A percentile compares a stretch with the other conserved stretches of the same genome.
phyloP scores from a whole-genome alignment of 495 filamentous ascomycete species.

The Penicillium diatomitis region DNA sequence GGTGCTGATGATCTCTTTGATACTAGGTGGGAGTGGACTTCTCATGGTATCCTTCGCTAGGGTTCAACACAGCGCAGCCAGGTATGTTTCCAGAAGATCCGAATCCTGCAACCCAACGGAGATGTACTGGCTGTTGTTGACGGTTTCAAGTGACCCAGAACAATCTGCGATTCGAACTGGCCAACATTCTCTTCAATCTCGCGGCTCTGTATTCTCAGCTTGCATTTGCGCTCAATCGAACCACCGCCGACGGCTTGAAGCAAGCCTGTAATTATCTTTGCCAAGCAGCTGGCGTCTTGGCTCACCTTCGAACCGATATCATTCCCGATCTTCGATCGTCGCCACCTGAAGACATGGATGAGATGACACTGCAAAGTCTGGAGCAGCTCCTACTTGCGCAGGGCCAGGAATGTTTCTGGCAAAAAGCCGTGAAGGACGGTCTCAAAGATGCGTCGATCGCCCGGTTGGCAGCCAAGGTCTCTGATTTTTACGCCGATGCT shows the following conservation, averaged over 20 bases:
- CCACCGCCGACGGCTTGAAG: conserved; percentile 74
- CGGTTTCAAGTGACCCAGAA: conserved; percentile 57
- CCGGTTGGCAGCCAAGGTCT: conserved; percentile 83
- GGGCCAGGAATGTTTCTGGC: conserved; percentile 96
- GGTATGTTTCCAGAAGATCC: conserved; percentile 25
- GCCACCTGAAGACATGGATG: conserved; percentile 94
- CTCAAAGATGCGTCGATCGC: conserved; percentile 88
- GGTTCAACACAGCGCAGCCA: conserved; percentile 75
- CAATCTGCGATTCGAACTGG: conserved; percentile 90
- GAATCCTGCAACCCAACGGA: too few relatives aligned
- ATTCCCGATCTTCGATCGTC: conserved; percentile 77
- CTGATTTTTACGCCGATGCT: conserved; percentile 79
- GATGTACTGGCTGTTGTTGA: not conserved
- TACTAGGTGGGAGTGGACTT: conserved; percentile 85
- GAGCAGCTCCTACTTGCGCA: conserved; percentile 81
- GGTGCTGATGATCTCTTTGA: not conserved
- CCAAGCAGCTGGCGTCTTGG: conserved; percentile 75
- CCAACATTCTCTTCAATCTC: conserved; percentile 88
- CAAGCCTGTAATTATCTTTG: conserved; percentile 87
- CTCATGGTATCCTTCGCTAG: conserved; percentile 87
- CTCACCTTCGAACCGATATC: conserved; percentile 66
- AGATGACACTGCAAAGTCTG: conserved; percentile 71
- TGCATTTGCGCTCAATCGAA: conserved; percentile 71
- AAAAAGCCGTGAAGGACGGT: conserved; percentile 90
- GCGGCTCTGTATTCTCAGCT: conserved; percentile 90